Conservation (phyloP, 2,329 filamentous ascomycete species). For the Talaromyces atroroseus region DNA sequence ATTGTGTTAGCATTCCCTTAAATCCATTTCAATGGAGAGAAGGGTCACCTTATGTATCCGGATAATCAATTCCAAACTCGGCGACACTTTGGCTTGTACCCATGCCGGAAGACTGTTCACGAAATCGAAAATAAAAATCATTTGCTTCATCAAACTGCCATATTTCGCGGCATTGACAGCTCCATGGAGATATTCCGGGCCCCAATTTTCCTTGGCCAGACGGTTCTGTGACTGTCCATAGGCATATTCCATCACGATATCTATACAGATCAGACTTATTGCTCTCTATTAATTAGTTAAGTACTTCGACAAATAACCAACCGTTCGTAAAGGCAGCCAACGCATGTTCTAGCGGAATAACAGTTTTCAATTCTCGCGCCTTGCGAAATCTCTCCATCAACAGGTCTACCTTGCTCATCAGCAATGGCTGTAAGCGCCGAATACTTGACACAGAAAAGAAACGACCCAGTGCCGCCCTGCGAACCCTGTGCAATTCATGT, state of each 20-base stretch:
- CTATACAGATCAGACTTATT: constrained; percentile 11
- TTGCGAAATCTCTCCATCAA: constrained; percentile 7
- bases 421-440: constrained; percentile 26
- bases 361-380: neutral
- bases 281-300: neutral
- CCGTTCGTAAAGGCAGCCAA: neutral
- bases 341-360: neutral
- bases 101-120: neutral
- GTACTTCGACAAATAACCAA: neutral
- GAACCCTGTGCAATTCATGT: constrained; percentile 37
- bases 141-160: constrained; percentile 9
- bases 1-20: neutral
- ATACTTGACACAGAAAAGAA: constrained; percentile 42
- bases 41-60: neutral
- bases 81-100: neutral
- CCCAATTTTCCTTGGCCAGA: constrained; percentile 24
- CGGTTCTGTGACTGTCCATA: constrained; percentile 23
- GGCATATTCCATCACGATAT: constrained; percentile 32
- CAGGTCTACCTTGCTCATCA: constrained; percentile 23
- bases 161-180: constrained; percentile 7
- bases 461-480: constrained; percentile 35
- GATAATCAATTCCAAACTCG: neutral
- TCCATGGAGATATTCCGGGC: constrained; percentile 15
- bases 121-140: constrained; percentile 23
- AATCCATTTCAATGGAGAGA: neutral